A percentile compares a stretch with the other conserved stretches of the same genome.
phyloP scores from a whole-genome alignment of 345 rosid genomes.

The Excoecaria cochinchinensis region DNA sequence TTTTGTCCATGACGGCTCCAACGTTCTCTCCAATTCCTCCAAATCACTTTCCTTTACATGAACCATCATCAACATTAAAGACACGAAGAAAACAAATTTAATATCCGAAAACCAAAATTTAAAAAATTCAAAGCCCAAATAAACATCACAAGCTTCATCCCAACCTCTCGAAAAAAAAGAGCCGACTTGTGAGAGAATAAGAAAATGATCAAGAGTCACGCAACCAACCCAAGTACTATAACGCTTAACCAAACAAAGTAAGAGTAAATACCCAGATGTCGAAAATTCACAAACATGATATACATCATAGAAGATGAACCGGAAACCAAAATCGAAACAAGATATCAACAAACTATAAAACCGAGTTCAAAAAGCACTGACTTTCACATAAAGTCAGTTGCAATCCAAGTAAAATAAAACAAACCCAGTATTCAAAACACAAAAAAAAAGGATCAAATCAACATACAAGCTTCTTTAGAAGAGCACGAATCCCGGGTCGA shows the following conservation, averaged over 20 bases:
- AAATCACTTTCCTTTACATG: slow-evolving; percentile 57
- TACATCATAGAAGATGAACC: background rate
- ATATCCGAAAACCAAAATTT: background rate
- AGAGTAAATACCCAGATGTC: background rate
- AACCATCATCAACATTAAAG: slow-evolving; percentile 8
- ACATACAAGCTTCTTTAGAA: slow-evolving; percentile 62
- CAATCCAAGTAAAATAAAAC: background rate
- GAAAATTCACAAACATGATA: background rate
- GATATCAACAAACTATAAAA: background rate
- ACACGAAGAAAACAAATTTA: background rate
- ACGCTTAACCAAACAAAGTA: background rate
- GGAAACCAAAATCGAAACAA: background rate
- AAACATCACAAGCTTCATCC: too few species aligned
- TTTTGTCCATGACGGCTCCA: slow-evolving; percentile 84
- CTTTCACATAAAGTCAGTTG: background rate
- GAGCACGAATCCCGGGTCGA: slow-evolving; percentile 69
- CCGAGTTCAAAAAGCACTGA: background rate
- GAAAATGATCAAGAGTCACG: background rate
- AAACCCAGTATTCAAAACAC: slow-evolving; percentile 7
- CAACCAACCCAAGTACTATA: background rate
- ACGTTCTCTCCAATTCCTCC: slow-evolving; percentile 67
- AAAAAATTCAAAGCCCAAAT: background rate
- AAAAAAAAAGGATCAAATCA: background rate
- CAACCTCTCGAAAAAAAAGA: too few species aligned
- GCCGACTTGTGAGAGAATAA: too few species aligned